Conservation (phyloP, 2,329 filamentous ascomycete genomes). For the Diplocarpon rosae region DNA sequence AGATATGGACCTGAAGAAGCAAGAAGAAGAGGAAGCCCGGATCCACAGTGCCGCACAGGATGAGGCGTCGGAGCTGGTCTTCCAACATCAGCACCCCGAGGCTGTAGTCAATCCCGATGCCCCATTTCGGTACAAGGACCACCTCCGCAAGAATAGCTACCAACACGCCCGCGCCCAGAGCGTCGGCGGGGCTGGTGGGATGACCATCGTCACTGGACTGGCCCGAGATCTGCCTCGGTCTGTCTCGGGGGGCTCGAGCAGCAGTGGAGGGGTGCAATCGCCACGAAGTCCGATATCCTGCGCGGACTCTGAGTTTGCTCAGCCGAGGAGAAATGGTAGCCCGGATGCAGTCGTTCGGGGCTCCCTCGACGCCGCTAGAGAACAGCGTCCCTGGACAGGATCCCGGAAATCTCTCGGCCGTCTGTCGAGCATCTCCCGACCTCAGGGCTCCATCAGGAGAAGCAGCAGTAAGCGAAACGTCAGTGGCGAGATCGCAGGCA, state of each 20-base stretch:
- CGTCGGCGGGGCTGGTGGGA: conserved; percentile 38
- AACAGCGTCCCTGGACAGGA: conserved; percentile 3
- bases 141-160: conserved; percentile 62
- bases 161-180: conserved; percentile 54
- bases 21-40: conserved; percentile 45
- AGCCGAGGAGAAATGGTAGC: conserved; percentile 10
- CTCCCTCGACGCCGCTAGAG: conserved; percentile 19
- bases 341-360: conserved; percentile 11
- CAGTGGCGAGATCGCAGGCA: conserved; percentile 51
- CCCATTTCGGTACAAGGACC: conserved; percentile 56
- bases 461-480: conserved; percentile 44
- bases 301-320: conserved; percentile 15
- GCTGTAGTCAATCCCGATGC: conserved; percentile 46
- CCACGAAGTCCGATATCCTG: conserved; percentile 29
- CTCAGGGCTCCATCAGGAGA: conserved; percentile 12
- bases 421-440: conserved; percentile 12
- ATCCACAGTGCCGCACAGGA: conserved; percentile 61
- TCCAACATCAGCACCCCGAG: conserved; percentile 57
- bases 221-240: conserved; percentile 26
- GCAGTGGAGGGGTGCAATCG: conserved; percentile 26
- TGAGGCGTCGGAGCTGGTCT: conserved; percentile 70
- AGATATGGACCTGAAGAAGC: conserved; percentile 50
- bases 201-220: conserved; percentile 30
- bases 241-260: conserved; percentile 24
- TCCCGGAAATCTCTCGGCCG: conserved; percentile 21